phyloP scores from a whole-genome alignment of 768 basidiomycete genomes.

The Pilatotrama ljubarskyi region DNA sequence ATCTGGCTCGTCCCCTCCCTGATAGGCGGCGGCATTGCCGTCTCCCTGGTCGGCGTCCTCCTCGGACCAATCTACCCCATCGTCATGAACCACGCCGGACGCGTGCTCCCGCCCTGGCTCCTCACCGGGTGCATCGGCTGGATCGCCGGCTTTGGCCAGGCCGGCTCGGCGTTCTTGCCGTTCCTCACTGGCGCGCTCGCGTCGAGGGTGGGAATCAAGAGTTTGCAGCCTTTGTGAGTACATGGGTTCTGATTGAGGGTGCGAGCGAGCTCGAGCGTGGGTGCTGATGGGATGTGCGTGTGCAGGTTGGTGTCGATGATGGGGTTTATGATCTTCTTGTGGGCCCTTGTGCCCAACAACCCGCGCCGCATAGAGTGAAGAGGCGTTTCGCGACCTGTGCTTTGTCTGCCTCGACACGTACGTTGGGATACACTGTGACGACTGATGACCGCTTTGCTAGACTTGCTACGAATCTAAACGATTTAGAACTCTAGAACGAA shows the following conservation, averaged over 20 bases:
- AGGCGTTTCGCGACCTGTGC: too few species aligned
- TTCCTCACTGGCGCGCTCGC: slow-evolving; percentile 52
- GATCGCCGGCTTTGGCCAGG: slow-evolving; percentile 52
- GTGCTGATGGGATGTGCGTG: not conserved
- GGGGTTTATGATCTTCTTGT: slow-evolving; percentile 24
- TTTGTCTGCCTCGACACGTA: too few species aligned
- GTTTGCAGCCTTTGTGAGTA: slow-evolving; percentile 51
- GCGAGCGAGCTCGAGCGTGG: not conserved
- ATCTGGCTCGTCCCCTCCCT: slow-evolving; percentile 60
- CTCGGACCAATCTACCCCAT: slow-evolving; percentile 51
- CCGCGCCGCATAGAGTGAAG: slow-evolving; percentile 15
- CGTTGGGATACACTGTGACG: not conserved
- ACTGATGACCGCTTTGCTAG: too few species aligned
- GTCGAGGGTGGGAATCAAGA: slow-evolving; percentile 41
- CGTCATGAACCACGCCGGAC: slow-evolving; percentile 41
- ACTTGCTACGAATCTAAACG: too few species aligned
- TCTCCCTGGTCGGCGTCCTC: slow-evolving; percentile 54
- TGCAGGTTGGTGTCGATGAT: slow-evolving; percentile 27
- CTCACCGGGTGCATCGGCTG: slow-evolving; percentile 47
- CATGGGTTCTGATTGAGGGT: not conserved
- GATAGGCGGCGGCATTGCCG: slow-evolving; percentile 52
- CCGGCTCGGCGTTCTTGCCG: slow-evolving; percentile 52
- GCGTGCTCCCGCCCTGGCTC: slow-evolving; percentile 46
- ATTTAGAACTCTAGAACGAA: too few species aligned
- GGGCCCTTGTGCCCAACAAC: slow-evolving; percentile 22